Base-by-base conservation (phyloP, 495 filamentous ascomycete species). In the Xylaria castorea region DNA sequence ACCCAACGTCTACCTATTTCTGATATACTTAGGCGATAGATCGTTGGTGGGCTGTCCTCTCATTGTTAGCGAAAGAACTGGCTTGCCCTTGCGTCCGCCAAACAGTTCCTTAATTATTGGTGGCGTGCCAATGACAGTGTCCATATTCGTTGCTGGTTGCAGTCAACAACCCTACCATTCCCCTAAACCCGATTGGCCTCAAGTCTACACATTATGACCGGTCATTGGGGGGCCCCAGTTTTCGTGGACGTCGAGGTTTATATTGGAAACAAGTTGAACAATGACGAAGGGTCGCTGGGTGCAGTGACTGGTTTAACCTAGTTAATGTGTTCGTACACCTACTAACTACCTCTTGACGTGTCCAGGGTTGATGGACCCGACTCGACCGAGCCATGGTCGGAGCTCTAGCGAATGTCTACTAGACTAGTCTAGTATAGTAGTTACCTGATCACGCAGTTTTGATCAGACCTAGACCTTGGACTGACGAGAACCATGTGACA, bases 151-250 rank as follows among this genome's bases (percentile, higher is more conserved):
- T 68, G 32, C 48, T 67, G n/a, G 46, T 68, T 20, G 51, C 51
- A 44, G 22, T 22, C 60, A 55, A 34, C 44, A 55, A 50, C 30
- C 60, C 42, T 36, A 40, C 44, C 38, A 20, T 25, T 53, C 2
- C 27, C 32, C 12, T 42, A 64, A 42, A 63, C 34, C 58, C 68
- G 44, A 71, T 64, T 71, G 68, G 68, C 12, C 50, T 27, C 14
- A 8, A 46, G 32, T 7, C 50, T 44, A 36, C 20, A 22, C 46
- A 55, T 53, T n/a, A 55, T 3, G 65, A 42, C 36, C 65, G 34
- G 14, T 12, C 20, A 57, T 68, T 55, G 66, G 66, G 20, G n/a
- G 46, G n/a, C n/a, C 36, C 30, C 36, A 42, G 48, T 25, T 57
- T 42, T 68, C n/a, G 12, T 5, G 60, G 36, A 5, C 50, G 34